These are phyloP conservation scores for Neonectria sp. DNA, from an alignment of 2,329 filamentous ascomycete species.

Conservation along the genomic window DNA sequence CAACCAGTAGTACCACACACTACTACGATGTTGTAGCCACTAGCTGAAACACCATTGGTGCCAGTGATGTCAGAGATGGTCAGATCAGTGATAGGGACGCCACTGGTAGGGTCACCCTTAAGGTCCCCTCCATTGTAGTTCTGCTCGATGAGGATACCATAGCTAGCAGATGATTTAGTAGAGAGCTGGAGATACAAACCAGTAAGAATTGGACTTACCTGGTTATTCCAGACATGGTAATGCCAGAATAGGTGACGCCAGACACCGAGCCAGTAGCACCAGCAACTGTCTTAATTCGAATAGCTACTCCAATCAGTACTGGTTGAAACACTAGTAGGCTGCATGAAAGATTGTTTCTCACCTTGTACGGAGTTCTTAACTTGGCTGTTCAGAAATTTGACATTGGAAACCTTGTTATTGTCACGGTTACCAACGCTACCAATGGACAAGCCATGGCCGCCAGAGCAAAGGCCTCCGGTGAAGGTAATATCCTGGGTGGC, in stretches of 20 bases:
- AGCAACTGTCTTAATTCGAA: conserved; percentile 64
- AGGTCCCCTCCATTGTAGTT: conserved; percentile 64
- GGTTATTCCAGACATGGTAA: conserved; percentile 58
- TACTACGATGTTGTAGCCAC: conserved; percentile 64
- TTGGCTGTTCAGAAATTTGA: conserved; percentile 63
- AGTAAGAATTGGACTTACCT: conserved; percentile 40
- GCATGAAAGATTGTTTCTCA: background rate
- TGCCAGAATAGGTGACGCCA: conserved; percentile 60
- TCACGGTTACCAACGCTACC: conserved; percentile 61
- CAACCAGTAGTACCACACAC: conserved; percentile 64
- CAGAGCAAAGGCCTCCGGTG: conserved; percentile 59
- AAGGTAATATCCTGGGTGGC: conserved; percentile 58
- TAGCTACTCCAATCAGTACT: conserved; percentile 28
- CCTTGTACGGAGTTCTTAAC: conserved; percentile 68
- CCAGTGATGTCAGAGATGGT: conserved; percentile 60
- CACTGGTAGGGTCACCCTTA: conserved; percentile 59
- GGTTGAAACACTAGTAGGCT: fast-evolving
- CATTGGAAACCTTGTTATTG: conserved; percentile 67
- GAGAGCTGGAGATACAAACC: no score
- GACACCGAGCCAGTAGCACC: conserved; percentile 61
- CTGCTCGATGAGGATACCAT: conserved; percentile 57
- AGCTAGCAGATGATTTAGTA: conserved; percentile 33
- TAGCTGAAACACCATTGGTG: conserved; percentile 51
- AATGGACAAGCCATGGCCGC: conserved; percentile 60
- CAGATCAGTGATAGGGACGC: conserved; percentile 66